Evolutionary conservation across 2,329 filamentous ascomycete species (phyloP).

Genomic region (Aspergillus floridensis): DNA sequence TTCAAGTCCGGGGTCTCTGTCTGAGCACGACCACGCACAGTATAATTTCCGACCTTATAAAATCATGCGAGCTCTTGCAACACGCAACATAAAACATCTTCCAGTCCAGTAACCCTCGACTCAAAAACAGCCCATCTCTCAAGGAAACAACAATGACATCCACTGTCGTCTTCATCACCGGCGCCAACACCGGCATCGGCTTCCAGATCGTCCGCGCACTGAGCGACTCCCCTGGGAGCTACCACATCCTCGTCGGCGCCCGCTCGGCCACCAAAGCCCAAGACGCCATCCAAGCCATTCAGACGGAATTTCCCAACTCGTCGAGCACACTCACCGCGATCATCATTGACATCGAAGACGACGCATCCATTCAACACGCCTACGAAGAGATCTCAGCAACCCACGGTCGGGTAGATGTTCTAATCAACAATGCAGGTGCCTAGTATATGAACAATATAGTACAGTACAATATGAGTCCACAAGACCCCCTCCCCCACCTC

Average conservation of each 20-base stretch:
- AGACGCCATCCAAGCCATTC: slow-evolving; percentile 44
- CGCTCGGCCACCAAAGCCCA: slow-evolving; percentile 53
- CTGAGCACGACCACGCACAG: too few species aligned
- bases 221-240: slow-evolving; percentile 47
- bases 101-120: too few species aligned
- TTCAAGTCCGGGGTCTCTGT: too few species aligned
- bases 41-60: too few species aligned
- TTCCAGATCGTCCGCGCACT: slow-evolving; percentile 58
- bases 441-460: neutral
- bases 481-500: too few species aligned
- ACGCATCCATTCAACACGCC: slow-evolving; percentile 52
- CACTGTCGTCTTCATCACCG: slow-evolving; percentile 56
- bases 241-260: slow-evolving; percentile 57
- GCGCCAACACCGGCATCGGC: slow-evolving; percentile 62
- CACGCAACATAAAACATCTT: too few species aligned
- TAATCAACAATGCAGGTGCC: slow-evolving; percentile 59
- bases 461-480: neutral
- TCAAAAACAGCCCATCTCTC: too few species aligned
- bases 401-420: slow-evolving; percentile 49
- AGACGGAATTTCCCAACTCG: slow-evolving; percentile 41
- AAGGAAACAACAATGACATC: neutral
- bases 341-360: slow-evolving; percentile 54
- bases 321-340: slow-evolving; percentile 47
- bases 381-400: slow-evolving; percentile 44
- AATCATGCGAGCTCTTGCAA: too few species aligned